Evolutionary conservation across 306 rosid species (phyloP).

Genomic region (Quercus wislizeni): DNA sequence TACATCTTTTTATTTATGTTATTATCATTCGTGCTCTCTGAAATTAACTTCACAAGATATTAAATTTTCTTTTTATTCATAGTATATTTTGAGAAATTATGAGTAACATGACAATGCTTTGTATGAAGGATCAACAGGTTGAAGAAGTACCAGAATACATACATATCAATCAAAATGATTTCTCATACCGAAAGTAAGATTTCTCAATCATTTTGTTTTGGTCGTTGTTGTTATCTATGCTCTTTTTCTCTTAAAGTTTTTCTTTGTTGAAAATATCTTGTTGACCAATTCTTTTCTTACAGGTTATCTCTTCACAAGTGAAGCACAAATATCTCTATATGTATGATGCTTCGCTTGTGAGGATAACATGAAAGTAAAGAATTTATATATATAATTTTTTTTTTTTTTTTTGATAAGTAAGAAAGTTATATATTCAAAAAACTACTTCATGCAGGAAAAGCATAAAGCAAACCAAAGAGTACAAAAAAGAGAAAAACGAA

Average conservation of each 20-base stretch:
- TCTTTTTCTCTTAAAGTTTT: neutral
- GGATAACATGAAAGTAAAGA: neutral
- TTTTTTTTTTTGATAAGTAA: too few relatives aligned
- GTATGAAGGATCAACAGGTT: conserved; percentile 50
- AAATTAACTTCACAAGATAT: conserved; percentile 20
- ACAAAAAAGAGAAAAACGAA: too few relatives aligned
- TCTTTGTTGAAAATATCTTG: neutral
- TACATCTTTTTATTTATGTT: neutral
- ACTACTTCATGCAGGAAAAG: too few relatives aligned
- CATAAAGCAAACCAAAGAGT: too few relatives aligned
- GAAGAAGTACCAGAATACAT: conserved; percentile 59
- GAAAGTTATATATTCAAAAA: too few relatives aligned
- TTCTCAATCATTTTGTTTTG: neutral
- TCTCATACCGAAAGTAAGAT: conserved; percentile 60
- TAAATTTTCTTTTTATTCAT: neutral
- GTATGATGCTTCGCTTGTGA: neutral
- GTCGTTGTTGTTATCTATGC: neutral
- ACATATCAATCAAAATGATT: conserved; percentile 69
- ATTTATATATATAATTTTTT: too few relatives aligned
- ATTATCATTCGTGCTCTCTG: too few relatives aligned
- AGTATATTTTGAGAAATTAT: neutral
- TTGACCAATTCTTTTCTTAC: neutral
- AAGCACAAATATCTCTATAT: neutral
- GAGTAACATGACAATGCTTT: conserved; percentile 18
- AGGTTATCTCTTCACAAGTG: neutral